phyloP scores from a whole-genome alignment of 139 green algal genomes.

The Picochlorum sp. region DNA sequence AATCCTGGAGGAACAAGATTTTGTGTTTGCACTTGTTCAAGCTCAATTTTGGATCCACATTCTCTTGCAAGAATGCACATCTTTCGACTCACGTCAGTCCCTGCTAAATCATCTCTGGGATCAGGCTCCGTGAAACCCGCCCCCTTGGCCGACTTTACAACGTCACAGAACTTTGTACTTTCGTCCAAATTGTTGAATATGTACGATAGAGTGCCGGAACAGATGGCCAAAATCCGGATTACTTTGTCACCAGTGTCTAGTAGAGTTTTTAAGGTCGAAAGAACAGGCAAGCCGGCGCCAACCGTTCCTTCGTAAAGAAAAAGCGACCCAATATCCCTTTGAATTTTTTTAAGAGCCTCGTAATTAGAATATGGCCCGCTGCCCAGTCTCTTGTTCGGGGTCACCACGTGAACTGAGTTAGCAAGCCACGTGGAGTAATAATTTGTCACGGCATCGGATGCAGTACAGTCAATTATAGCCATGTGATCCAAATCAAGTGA shows the following conservation, averaged over 20 bases:
- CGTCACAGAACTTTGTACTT: conserved; percentile 35
- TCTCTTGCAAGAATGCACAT: conserved; percentile 85
- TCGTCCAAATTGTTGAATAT: conserved; percentile 69
- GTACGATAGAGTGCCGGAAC: conserved; percentile 67
- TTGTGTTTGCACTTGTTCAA: conserved; percentile 60
- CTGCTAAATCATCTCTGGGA: conserved; percentile 61
- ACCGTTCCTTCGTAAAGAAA: conserved; percentile 72
- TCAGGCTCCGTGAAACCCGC: conserved; percentile 70
- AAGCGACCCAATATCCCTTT: conserved; percentile 65
- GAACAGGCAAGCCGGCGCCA: conserved; percentile 64
- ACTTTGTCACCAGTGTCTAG: conserved; percentile 61
- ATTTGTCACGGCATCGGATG: conserved; percentile 49
- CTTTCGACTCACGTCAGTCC: conserved; percentile 64
- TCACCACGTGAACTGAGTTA: conserved; percentile 79
- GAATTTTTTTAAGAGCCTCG: conserved; percentile 54
- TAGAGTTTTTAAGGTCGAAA: conserved; percentile 55
- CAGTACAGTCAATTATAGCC: conserved; percentile 90
- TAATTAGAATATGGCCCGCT: conserved; percentile 74
- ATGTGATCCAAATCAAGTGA: conserved; percentile 58
- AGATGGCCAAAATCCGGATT: conserved; percentile 41
- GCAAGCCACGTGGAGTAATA: conserved; percentile 79
- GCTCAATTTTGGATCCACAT: conserved; percentile 57
- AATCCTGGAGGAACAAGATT: conserved; percentile 70
- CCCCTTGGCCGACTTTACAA: conserved; percentile 47
- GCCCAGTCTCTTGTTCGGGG: conserved; percentile 94